Evolutionary conservation across 1,284 basidiomycete species (phyloP).

Genomic region (Rhodotorula sp.): DNA sequence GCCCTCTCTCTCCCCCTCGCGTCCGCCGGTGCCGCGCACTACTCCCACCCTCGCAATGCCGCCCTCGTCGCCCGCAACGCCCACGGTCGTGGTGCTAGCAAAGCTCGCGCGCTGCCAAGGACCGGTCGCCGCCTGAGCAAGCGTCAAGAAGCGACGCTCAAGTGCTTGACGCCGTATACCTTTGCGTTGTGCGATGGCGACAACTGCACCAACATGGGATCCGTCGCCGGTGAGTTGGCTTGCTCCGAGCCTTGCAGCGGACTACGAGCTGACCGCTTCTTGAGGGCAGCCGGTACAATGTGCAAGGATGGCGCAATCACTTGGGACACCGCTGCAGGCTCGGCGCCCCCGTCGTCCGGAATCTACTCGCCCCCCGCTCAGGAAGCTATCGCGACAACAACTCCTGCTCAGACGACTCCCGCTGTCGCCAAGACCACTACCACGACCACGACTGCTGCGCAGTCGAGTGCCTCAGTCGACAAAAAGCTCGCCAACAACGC

Average conservation of each 20-base stretch:
- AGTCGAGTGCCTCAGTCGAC: neutral
- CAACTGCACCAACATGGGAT: conserved; percentile 38
- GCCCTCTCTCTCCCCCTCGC: conserved; percentile 5
- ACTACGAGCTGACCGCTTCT: neutral
- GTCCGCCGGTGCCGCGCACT: conserved; percentile 5
- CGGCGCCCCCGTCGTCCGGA: conserved; percentile 5
- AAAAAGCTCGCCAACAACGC: conserved; percentile 3
- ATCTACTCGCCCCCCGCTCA: neutral
- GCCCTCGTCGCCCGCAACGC: neutral
- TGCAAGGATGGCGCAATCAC: conserved; percentile 37
- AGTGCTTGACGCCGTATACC: conserved; percentile 26
- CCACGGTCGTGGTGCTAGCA: neutral
- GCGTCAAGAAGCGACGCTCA: conserved; percentile 27
- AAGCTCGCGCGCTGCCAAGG: conserved; percentile 9
- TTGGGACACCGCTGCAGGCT: conserved; percentile 29
- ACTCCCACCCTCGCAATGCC: conserved; percentile 7
- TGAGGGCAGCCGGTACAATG: conserved; percentile 29
- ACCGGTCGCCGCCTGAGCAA: conserved; percentile 9
- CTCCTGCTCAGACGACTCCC: conserved; percentile 3
- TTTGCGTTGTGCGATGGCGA: conserved; percentile 33
- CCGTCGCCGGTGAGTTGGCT: conserved; percentile 26
- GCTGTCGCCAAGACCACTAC: neutral
- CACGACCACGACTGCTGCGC: neutral
- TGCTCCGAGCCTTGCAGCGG: neutral
- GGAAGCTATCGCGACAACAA: neutral